These are phyloP conservation scores for Clonostachys rhizophaga DNA, from an alignment of 2,329 filamentous ascomycete species.

Conservation along the genomic window DNA sequence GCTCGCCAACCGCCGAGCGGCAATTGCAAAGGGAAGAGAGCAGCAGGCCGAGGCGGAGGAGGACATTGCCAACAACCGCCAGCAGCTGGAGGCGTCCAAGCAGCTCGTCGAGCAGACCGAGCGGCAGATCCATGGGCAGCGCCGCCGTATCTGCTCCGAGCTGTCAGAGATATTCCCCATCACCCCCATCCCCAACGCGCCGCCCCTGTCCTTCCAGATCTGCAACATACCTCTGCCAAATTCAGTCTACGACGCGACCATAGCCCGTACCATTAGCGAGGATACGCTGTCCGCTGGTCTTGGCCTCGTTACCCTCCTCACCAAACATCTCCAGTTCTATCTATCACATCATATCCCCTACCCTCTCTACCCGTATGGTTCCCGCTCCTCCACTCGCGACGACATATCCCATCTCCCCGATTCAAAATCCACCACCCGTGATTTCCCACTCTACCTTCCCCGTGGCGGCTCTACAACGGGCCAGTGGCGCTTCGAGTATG, in stretches of 20 bases:
- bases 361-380: conserved; percentile 67
- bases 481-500: conserved; percentile 92
- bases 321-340: conserved; percentile 76
- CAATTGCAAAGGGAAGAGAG: conserved; percentile 61
- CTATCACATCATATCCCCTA: conserved; percentile 77
- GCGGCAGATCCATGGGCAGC: conserved; percentile 75
- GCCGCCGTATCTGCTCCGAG: conserved; percentile 83
- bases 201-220: conserved; percentile 78
- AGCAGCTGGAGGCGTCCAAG: conserved; percentile 53
- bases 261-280: conserved; percentile 47
- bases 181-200: conserved; percentile 48
- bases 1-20: conserved; percentile 58
- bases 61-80: conserved; percentile 57
- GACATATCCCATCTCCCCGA: conserved; percentile 54
- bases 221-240: conserved; percentile 76
- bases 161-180: conserved; percentile 78
- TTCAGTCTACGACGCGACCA: conserved; percentile 59
- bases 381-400: conserved; percentile 71
- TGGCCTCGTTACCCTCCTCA: conserved; percentile 72
- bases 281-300: conserved; percentile 76
- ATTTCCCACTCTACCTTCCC: conserved; percentile 74
- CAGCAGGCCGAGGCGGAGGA: conserved; percentile 52
- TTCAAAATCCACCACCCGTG: conserved; percentile 46
- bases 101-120: conserved; percentile 50
- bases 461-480: conserved; percentile 59